Base-by-base conservation (phyloP, 2,329 filamentous ascomycete genomes). In the Scytalidium lignicola region DNA sequence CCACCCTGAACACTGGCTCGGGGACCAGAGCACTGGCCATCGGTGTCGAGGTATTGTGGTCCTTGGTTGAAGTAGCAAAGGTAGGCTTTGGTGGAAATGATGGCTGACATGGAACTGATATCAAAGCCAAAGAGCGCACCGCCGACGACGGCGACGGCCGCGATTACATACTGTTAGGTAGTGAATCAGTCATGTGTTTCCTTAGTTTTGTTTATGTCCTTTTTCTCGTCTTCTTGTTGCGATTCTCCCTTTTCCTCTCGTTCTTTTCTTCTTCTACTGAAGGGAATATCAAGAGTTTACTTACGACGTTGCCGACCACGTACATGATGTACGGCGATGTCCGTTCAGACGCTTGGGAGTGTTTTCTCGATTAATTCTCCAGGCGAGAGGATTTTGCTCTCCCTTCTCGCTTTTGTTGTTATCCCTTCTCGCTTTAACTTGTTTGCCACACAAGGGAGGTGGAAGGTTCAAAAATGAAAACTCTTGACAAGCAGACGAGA, bases 31-130 rank as follows among this genome's bases (percentile, higher is more conserved):
- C 75, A 80, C 2, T 65, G 61, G 12, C 68, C 70, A 8, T 64
- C 65, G 0, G 74, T 73, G 19, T 69, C 32, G 9, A 19, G 2
- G 9, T 19, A 44, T 19, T 9, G 32, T 9, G 32, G 32, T 9
- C 48, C 48, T 40, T 51, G 64, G 62, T 71, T 53, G 61, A 78
- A 78, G 64, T 70, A 77, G 0, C 70, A 63, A 50, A 72, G 67
- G 56, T 76, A 78, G 48, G 74, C 69, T 3, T 68, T 54, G 21
- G 71, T 71, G 37, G 70, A 70, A 52, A 77, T 72, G 60, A 76
- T 76, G 52, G 74, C 76, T 17, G 74, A 75, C 70, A 78, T 78
- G 52, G 74, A 76, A 19, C 73, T 74, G 49, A 78, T 75, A 48
- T 78, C 75, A 37, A 37, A 37, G n/a, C 60, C 61, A 41, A 64